These are phyloP conservation scores for Irpex sp. DNA, from an alignment of 1,284 basidiomycete genomes.

Conservation along the genomic window DNA sequence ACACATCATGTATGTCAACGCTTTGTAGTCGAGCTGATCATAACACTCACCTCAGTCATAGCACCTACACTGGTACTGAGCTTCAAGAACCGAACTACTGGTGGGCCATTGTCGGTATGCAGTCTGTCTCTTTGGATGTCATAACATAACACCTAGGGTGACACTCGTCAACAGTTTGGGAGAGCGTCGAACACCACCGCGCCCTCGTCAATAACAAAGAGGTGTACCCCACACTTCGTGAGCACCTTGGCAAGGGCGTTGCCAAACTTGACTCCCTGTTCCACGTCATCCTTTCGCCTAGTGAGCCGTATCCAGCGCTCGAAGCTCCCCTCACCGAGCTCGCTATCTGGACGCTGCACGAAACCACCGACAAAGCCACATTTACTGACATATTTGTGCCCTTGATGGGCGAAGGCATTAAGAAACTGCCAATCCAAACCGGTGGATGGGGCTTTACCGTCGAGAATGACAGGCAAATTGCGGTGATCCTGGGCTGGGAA, in stretches of 20 bases:
- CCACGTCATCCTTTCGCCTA: conserved; percentile 4
- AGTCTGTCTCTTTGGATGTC: too few relatives aligned
- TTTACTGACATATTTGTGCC: not conserved
- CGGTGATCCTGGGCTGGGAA: not conserved
- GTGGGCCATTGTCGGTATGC: conserved; percentile 4
- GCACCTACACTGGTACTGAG: not conserved
- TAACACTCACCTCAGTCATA: not conserved
- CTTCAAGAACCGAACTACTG: conserved; percentile 1
- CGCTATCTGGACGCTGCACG: conserved; percentile 3
- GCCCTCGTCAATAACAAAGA: conserved; percentile 5
- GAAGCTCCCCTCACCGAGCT: conserved; percentile 9
- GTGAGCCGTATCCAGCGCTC: conserved; percentile 1
- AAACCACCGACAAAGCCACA: not conserved
- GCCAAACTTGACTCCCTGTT: not conserved
- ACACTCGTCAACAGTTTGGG: conserved; percentile 4
- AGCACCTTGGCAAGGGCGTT: not conserved
- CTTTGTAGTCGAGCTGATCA: not conserved
- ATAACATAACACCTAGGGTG: too few relatives aligned
- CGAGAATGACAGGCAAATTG: conserved; percentile 1
- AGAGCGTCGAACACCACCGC: conserved; percentile 4
- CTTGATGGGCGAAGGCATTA: not conserved
- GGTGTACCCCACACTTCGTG: not conserved
- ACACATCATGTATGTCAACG: not conserved
- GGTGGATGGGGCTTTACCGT: conserved; percentile 6
- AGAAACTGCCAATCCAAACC: not conserved